Conservation (phyloP, 75 land plant species). For the Larix kaempferi region DNA sequence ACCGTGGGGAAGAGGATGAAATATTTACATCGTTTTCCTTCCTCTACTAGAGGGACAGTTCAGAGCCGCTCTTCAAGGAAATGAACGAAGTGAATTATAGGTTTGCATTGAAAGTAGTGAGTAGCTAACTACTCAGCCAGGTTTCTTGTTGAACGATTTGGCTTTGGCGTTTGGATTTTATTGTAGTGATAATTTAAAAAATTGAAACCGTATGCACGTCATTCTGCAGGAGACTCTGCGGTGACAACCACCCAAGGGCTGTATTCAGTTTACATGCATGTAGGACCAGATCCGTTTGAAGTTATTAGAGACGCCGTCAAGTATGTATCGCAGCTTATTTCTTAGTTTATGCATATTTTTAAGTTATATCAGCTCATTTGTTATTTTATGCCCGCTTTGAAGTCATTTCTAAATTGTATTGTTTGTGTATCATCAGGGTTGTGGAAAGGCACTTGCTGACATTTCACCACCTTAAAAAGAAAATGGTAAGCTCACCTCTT, state of each 20-base stretch:
- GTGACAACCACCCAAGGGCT: constrained; percentile 50
- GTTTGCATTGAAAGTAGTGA: constrained; percentile 88
- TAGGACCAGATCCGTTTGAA: constrained; percentile 76
- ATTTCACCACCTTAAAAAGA: constrained; percentile 62
- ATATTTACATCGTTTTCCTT: constrained; percentile 68
- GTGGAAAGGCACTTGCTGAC: constrained; percentile 68
- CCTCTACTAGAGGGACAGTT: constrained; percentile 78
- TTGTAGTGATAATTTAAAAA: not conserved
- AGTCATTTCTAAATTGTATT: not conserved
- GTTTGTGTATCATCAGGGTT: constrained; percentile 31
- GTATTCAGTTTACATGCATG: constrained; percentile 67
- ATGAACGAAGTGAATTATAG: constrained; percentile 59
- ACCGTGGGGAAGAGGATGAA: constrained; percentile 25
- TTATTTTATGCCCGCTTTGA: too few species aligned
- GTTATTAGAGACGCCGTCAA: constrained; percentile 76
- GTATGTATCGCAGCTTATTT: constrained; percentile 12
- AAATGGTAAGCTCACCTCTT: constrained; percentile 38
- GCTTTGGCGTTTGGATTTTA: not conserved
- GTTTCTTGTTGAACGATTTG: not conserved
- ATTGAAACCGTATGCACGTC: not conserved
- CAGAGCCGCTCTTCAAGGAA: constrained; percentile 76
- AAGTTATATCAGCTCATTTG: too few species aligned
- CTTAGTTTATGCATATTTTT: not conserved
- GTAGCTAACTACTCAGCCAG: constrained; percentile 11
- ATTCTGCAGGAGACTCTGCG: constrained; percentile 51